phyloP scores from a whole-genome alignment of 2,329 filamentous ascomycete species.

The Pochonia chlamydosporia region DNA sequence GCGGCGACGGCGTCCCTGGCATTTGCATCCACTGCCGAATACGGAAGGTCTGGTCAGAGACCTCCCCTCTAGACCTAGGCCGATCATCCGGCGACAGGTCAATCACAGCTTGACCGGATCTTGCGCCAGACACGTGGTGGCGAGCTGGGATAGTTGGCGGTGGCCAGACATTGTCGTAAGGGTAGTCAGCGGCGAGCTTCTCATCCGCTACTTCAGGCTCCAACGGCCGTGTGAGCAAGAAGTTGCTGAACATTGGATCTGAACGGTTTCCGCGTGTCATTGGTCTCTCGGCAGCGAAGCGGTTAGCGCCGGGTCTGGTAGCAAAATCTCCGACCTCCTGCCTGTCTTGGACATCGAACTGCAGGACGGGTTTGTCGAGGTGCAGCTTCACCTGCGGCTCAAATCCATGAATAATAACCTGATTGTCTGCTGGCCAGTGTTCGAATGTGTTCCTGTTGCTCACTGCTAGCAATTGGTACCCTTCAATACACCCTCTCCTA shows the following conservation, averaged over 20 bases:
- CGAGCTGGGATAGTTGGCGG: slow-evolving; percentile 62
- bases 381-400: slow-evolving; percentile 65
- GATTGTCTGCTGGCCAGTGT: slow-evolving; percentile 58
- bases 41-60: slow-evolving; percentile 66
- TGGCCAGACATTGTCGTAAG: slow-evolving; percentile 65
- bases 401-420: slow-evolving; percentile 68
- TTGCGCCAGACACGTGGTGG: slow-evolving; percentile 40
- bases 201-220: slow-evolving; percentile 28
- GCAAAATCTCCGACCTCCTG: slow-evolving; percentile 15
- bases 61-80: slow-evolving; percentile 48
- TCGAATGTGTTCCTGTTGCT: slow-evolving; percentile 48
- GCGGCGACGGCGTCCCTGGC: slow-evolving; percentile 25
- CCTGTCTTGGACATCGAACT: slow-evolving; percentile 35
- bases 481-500: slow-evolving; percentile 69
- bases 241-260: slow-evolving; percentile 56
- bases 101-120: slow-evolving; percentile 17
- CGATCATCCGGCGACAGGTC: slow-evolving; percentile 22
- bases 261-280: slow-evolving; percentile 43
- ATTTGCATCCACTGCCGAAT: slow-evolving; percentile 74
- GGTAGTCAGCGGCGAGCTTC: slow-evolving; percentile 25
- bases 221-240: slow-evolving; percentile 57
- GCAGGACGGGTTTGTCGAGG: slow-evolving; percentile 65
- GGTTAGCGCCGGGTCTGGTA: slow-evolving; percentile 21
- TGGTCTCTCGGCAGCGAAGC: slow-evolving; percentile 44
- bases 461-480: slow-evolving; percentile 67